Evolutionary conservation across 2,329 filamentous ascomycete genomes (phyloP), one percentile per base, ranked within the genome.

Genomic region (Aspergillus pseudotamarii): DNA sequence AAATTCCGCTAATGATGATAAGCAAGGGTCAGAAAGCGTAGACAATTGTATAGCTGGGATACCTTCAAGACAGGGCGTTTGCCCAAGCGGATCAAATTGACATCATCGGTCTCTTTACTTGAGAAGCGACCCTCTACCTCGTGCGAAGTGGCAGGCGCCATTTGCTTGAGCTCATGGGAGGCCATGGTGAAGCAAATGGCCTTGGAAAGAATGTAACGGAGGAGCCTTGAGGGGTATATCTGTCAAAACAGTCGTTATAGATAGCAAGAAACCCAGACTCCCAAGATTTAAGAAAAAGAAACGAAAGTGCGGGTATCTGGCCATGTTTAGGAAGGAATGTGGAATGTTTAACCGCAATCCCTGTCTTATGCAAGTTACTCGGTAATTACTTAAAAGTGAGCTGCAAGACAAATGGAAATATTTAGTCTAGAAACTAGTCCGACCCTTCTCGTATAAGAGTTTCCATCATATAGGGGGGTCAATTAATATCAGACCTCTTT

Each of bases 21-120:
- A 23, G 59, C 57, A 32, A n/a, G 34, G 3, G 14, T 30, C 30
- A 14, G 8, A 28, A 28, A 48, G 21, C 19, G 28, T 10, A 26
- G 21, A 14, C 14, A 14, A 28, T 23, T 16, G 23, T 26, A 26
- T 26, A 23, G 6, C 23, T 14, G 23, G 11, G 45, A n/a, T 41
- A 72, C 81, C 64, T 80, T 78, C 64, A 85, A 75, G 54, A 84
- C 80, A 61, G 84, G 82, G 23, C 76, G 74, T 72, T 84, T 85
- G 45, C 83, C 83, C 78, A 85, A 76, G 21, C 82, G 79, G 36
- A 75, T 75, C 79, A 85, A 82, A 61, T 85, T 79, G 32, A 70
- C 71, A 32, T 78, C 75, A 68, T 83, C 81, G 32, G 70, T 62
- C 23, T 69, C 66, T 28, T 68, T 71, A 23, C 58, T 69, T 12